phyloP scores from a whole-genome alignment of 2,329 filamentous ascomycete genomes.

The Hypoxylon sp. region DNA sequence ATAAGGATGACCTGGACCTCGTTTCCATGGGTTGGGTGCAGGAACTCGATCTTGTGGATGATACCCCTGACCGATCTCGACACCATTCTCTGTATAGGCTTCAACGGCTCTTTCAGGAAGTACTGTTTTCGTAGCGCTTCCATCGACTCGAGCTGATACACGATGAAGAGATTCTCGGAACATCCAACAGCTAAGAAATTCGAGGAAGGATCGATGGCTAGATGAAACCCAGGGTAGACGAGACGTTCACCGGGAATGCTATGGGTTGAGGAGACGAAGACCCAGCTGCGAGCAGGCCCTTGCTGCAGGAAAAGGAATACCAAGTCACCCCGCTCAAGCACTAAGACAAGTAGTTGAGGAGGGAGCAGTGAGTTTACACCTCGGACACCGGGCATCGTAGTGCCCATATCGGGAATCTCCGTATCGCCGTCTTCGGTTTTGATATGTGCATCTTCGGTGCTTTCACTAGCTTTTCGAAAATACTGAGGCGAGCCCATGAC shows the following conservation, averaged over 20 bases:
- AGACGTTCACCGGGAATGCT: constrained; percentile 65
- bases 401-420: constrained; percentile 48
- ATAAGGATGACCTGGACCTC: constrained; percentile 79
- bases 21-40: constrained; percentile 74
- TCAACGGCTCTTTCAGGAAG: constrained; percentile 53
- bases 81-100: constrained; percentile 63
- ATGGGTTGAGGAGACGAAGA: constrained; percentile 69
- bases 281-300: constrained; percentile 54
- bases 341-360: constrained; percentile 82
- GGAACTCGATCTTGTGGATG: constrained; percentile 88
- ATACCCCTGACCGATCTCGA: constrained; percentile 68
- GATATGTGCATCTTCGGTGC: constrained; percentile 34
- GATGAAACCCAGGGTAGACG: constrained; percentile 68
- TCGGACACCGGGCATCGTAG: constrained; percentile 26
- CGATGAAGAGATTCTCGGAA: constrained; percentile 72
- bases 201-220: constrained; percentile 82
- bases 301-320: constrained; percentile 77
- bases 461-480: constrained; percentile 45
- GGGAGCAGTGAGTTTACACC: constrained; percentile 57
- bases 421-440: constrained; percentile 54
- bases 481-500: constrained; percentile 70
- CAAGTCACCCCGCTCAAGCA: constrained; percentile 75
- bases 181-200: constrained; percentile 74
- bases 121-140: constrained; percentile 61
- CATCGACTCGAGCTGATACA: constrained; percentile 74